A percentile compares a stretch with the other conserved stretches of the same genome.
These are phyloP conservation scores for Leccinum variicolor DNA, from an alignment of 768 basidiomycete species.

Conservation along the genomic window DNA sequence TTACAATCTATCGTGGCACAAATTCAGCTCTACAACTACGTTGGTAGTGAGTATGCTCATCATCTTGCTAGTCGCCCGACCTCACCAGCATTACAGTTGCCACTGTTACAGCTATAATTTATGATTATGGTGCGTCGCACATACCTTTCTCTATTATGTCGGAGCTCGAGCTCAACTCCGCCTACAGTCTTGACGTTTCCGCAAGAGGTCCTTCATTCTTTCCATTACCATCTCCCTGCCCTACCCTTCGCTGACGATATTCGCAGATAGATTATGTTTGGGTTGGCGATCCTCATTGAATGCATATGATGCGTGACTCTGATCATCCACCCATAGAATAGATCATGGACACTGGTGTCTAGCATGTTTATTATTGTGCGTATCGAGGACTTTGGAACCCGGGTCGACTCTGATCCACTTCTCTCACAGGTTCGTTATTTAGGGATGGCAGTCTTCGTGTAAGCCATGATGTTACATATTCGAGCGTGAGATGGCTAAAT, in stretches of 20 bases:
- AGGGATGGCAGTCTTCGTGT: constrained; percentile 10
- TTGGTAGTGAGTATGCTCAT: constrained; percentile 4
- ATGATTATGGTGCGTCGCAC: constrained; percentile 19
- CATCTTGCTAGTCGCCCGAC: neutral
- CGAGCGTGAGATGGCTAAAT: neutral
- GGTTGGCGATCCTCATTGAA: constrained; percentile 8
- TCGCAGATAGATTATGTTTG: constrained; percentile 17
- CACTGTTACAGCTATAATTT: constrained; percentile 5
- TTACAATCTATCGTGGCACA: constrained; percentile 1
- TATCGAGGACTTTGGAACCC: neutral
- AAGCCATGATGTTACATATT: neutral
- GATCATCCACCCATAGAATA: constrained; percentile 8
- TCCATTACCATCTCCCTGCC: neutral
- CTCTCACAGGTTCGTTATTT: constrained; percentile 17
- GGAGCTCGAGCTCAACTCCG: neutral
- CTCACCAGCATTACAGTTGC: constrained; percentile 14
- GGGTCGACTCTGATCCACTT: neutral
- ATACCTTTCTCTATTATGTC: neutral
- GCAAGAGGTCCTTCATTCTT: constrained; percentile 12
- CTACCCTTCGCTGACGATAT: neutral
- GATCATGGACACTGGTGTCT: constrained; percentile 14
- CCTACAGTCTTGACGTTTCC: constrained; percentile 15
- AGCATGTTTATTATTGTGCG: constrained; percentile 15
- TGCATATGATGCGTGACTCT: neutral
- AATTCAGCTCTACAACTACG: constrained; percentile 8